Evolutionary conservation across 2,329 filamentous ascomycete species (phyloP).

Genomic region (Elsinoe ampelina): DNA sequence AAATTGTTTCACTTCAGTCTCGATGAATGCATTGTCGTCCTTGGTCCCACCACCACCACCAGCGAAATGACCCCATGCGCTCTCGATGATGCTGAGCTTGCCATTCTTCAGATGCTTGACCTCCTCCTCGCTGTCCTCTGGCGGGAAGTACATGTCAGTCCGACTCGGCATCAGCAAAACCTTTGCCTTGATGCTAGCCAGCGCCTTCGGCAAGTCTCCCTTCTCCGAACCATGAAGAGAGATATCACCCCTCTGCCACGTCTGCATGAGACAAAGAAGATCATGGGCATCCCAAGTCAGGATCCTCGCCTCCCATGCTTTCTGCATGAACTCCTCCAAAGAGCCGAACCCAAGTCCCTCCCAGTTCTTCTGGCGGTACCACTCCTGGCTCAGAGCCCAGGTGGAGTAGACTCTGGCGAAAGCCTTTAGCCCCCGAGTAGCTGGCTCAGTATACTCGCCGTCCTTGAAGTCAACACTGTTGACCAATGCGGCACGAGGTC

Average conservation of each 20-base stretch:
- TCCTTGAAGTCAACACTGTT: conserved; percentile 35
- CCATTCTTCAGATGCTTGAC: conserved; percentile 27
- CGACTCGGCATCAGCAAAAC: conserved; percentile 32
- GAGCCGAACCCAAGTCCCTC: conserved; percentile 25
- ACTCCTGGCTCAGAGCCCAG: conserved; percentile 33
- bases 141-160: conserved; percentile 35
- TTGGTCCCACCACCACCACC: conserved; percentile 30
- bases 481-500: conserved; percentile 41
- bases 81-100: conserved; percentile 27
- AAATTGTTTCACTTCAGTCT: too few relatives aligned
- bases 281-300: conserved; percentile 29
- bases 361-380: conserved; percentile 34
- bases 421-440: conserved; percentile 27
- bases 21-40: conserved; percentile 27
- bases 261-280: conserved; percentile 30
- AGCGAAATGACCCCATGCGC: conserved; percentile 35
- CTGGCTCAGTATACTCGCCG: conserved; percentile 22
- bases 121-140: conserved; percentile 32
- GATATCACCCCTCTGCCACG: conserved; percentile 37
- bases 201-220: conserved; percentile 27
- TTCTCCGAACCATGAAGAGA: conserved; percentile 23
- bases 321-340: conserved; percentile 26
- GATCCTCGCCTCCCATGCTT: conserved; percentile 22
- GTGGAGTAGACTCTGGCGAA: conserved; percentile 33
- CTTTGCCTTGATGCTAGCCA: conserved; percentile 29